A percentile compares a stretch with the other conserved stretches of the same genome.
phyloP scores from a whole-genome alignment of 78 protist genomes.

The Corallochytrium limacisporum region DNA sequence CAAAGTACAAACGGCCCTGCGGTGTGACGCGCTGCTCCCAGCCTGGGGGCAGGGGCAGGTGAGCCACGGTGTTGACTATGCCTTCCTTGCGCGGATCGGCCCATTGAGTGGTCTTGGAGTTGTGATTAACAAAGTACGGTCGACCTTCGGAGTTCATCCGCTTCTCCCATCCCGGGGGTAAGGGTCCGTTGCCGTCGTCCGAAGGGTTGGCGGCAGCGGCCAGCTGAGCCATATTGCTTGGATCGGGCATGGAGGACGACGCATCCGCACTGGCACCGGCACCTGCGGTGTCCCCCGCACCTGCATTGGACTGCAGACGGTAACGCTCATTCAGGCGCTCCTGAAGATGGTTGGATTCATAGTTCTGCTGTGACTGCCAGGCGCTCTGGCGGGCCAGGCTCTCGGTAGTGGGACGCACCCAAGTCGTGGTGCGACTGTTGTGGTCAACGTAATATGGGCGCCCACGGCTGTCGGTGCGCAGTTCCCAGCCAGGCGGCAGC shows the following conservation, averaged over 20 bases:
- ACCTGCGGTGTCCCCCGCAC: too few relatives aligned
- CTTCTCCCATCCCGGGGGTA: conserved; percentile 16
- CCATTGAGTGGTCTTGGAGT: conserved; percentile 20
- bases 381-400: too few relatives aligned
- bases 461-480: too few relatives aligned
- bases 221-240: too few relatives aligned
- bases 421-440: conserved; percentile 5
- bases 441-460: conserved; percentile 4
- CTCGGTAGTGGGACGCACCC: not conserved
- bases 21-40: conserved; percentile 4
- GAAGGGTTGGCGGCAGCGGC: not conserved
- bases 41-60: conserved; percentile 8
- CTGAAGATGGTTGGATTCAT: too few relatives aligned
- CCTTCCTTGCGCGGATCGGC: conserved; percentile 12
- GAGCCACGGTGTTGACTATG: not conserved
- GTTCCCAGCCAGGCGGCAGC: too few relatives aligned
- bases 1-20: conserved; percentile 19
- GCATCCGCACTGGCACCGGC: too few relatives aligned
- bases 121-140: conserved; percentile 45
- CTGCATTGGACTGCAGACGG: too few relatives aligned
- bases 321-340: too few relatives aligned
- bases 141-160: conserved; percentile 9
- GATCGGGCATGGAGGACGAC: too few relatives aligned
- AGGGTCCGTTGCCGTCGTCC: not conserved
- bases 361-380: too few relatives aligned